Evolutionary conservation across 2,329 filamentous ascomycete species (phyloP).

Genomic region (Chalaropsis thielavioides): DNA sequence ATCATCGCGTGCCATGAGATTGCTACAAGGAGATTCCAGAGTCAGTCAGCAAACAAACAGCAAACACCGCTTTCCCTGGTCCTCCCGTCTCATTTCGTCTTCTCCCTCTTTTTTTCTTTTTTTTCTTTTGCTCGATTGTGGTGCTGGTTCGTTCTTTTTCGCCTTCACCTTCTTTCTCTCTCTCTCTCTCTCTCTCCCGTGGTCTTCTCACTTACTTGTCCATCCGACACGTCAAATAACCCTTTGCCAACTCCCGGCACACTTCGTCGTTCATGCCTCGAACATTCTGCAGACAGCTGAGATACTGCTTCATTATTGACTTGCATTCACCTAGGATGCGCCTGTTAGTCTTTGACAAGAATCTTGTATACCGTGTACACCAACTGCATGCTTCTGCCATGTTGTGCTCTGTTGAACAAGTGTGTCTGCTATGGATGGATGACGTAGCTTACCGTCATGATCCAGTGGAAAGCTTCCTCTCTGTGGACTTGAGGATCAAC

Average conservation of each 20-base stretch:
- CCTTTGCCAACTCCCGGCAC: slow-evolving; percentile 74
- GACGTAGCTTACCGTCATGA: slow-evolving; percentile 50
- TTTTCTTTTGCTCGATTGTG: neutral
- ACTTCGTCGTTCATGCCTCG: slow-evolving; percentile 74
- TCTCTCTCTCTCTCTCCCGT: too few species aligned
- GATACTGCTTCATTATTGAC: slow-evolving; percentile 68
- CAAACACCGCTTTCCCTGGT: neutral
- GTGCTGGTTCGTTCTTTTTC: neutral
- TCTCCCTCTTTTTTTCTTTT: neutral
- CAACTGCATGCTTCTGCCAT: neutral
- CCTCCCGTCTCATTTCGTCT: neutral
- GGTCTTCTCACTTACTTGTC: slow-evolving; percentile 50
- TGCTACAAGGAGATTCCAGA: slow-evolving; percentile 37
- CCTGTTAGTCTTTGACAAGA: slow-evolving; percentile 4
- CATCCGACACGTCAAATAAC: slow-evolving; percentile 86
- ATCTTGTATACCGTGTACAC: neutral
- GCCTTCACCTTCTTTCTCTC: too few species aligned
- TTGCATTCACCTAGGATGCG: slow-evolving; percentile 68
- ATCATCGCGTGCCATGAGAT: slow-evolving; percentile 90
- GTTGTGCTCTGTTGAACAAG: neutral
- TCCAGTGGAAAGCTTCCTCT: slow-evolving; percentile 93
- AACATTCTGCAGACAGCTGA: slow-evolving; percentile 72
- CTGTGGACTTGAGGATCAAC: slow-evolving; percentile 48
- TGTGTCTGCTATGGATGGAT: neutral
- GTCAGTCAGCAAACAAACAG: neutral